phyloP scores from a whole-genome alignment of 1,284 basidiomycete genomes.

The Xerocomus cyaneibrunnescens region DNA sequence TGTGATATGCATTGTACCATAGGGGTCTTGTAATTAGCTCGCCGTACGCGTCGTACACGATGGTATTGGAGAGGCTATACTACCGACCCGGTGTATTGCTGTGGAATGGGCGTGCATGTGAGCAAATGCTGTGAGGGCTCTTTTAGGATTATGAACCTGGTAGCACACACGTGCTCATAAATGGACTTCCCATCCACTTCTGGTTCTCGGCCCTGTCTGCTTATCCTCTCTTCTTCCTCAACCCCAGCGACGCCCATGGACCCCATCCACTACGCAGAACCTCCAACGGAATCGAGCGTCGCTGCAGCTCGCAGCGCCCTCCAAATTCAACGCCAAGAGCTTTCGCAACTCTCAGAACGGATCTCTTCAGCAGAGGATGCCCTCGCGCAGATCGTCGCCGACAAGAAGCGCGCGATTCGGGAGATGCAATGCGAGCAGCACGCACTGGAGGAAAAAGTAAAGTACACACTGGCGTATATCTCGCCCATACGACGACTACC shows the following conservation, averaged over 20 bases:
- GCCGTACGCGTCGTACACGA: neutral
- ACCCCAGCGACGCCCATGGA: slow-evolving; percentile 22
- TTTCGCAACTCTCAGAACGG: slow-evolving; percentile 37
- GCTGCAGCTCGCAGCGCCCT: slow-evolving; percentile 48
- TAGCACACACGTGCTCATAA: slow-evolving; percentile 26
- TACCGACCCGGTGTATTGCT: too few relatives aligned
- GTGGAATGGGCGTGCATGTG: too few relatives aligned
- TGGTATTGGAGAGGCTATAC: too few relatives aligned
- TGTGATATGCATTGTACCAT: slow-evolving; percentile 21
- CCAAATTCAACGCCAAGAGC: slow-evolving; percentile 34
- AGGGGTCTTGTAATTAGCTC: slow-evolving; percentile 24
- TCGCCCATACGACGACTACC: slow-evolving; percentile 68
- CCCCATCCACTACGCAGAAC: slow-evolving; percentile 40
- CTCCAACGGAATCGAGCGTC: slow-evolving; percentile 53
- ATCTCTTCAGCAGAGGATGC: slow-evolving; percentile 49
- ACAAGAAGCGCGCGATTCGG: slow-evolving; percentile 50
- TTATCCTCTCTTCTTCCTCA: slow-evolving; percentile 6
- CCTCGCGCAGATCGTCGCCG: slow-evolving; percentile 56
- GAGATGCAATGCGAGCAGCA: slow-evolving; percentile 51
- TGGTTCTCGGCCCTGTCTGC: slow-evolving; percentile 4
- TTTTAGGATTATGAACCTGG: neutral
- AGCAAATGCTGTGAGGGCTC: neutral
- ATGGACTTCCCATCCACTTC: slow-evolving; percentile 27
- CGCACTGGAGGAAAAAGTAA: slow-evolving; percentile 46
- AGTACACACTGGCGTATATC: slow-evolving; percentile 56